Evolutionary conservation across 2,329 filamentous ascomycete genomes (phyloP).

Genomic region (Curvularia verruculosa): DNA sequence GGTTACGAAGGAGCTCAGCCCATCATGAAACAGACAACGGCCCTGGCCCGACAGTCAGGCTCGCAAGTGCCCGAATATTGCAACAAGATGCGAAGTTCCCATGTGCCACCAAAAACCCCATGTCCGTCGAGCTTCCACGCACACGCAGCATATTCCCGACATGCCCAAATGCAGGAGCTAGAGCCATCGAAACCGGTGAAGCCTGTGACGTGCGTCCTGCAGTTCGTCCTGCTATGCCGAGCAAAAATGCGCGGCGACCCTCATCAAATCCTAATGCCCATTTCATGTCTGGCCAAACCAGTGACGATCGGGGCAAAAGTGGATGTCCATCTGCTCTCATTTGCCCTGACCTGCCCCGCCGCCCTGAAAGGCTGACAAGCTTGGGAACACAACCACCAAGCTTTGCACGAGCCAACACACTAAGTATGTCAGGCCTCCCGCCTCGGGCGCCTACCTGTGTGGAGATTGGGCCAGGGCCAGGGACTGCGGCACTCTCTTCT

Average conservation of each 20-base stretch:
- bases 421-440: conserved; percentile 36
- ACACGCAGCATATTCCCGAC: conserved; percentile 4
- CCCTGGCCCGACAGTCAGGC: conserved; percentile 26
- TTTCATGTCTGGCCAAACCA: conserved; percentile 6
- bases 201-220: conserved; percentile 22
- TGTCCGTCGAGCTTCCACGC: conserved; percentile 8
- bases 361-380: conserved; percentile 30
- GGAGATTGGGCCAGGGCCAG: conserved; percentile 40
- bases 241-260: conserved; percentile 16
- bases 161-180: conserved; percentile 19
- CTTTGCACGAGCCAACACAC: conserved; percentile 30
- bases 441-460: conserved; percentile 30
- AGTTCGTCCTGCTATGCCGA: conserved; percentile 14
- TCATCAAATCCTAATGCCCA: conserved; percentile 16
- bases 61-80: conserved; percentile 27
- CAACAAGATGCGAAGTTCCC: conserved; percentile 18
- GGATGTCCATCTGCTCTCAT: conserved; percentile 17
- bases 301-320: conserved; percentile 11
- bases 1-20: conserved; percentile 21
- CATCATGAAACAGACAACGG: conserved; percentile 22
- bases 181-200: conserved; percentile 23
- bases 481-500: conserved; percentile 28
- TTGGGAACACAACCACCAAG: conserved; percentile 42
- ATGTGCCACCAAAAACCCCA: conserved; percentile 16
- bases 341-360: conserved; percentile 14